Conservation (phyloP, 805 yeast genomes). For the Kodamaea jinghongensis region DNA sequence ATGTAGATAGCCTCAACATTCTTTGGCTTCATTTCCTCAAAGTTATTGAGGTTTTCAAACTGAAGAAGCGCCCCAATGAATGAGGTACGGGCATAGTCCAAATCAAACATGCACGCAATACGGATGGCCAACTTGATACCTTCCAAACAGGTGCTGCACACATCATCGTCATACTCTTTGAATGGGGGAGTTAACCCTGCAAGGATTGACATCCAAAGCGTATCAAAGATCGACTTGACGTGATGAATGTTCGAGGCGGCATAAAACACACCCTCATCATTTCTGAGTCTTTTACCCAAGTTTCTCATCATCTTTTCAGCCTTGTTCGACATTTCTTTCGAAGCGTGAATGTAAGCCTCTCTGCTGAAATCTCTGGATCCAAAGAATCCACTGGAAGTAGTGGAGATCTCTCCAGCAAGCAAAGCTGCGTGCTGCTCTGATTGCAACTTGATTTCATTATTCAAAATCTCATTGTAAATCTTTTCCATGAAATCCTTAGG, state of each 20-base stretch:
- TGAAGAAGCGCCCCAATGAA: conserved; percentile 88
- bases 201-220: conserved; percentile 93
- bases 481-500: conserved; percentile 68
- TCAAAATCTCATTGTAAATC: conserved; percentile 74
- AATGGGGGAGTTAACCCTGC: conserved; percentile 95
- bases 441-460: conserved; percentile 82
- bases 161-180: conserved; percentile 75
- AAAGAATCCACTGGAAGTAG: conserved; percentile 51
- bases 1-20: conserved; percentile 78
- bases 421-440: conserved; percentile 94
- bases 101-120: conserved; percentile 78
- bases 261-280: conserved; percentile 56
- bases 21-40: conserved; percentile 72
- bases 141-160: conserved; percentile 68
- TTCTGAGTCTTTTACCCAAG: conserved; percentile 48
- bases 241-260: conserved; percentile 86
- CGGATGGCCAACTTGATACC: conserved; percentile 82
- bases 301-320: conserved; percentile 80
- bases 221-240: conserved; percentile 89
- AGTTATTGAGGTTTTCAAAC: conserved; percentile 75
- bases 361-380: conserved; percentile 65
- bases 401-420: conserved; percentile 56
- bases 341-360: conserved; percentile 90
- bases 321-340: conserved; percentile 85
- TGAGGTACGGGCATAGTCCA: conserved; percentile 82